Evolutionary conservation across 2,329 filamentous ascomycete genomes (phyloP), one percentile per base, ranked within the genome.

Genomic region (Knufia petricola): DNA sequence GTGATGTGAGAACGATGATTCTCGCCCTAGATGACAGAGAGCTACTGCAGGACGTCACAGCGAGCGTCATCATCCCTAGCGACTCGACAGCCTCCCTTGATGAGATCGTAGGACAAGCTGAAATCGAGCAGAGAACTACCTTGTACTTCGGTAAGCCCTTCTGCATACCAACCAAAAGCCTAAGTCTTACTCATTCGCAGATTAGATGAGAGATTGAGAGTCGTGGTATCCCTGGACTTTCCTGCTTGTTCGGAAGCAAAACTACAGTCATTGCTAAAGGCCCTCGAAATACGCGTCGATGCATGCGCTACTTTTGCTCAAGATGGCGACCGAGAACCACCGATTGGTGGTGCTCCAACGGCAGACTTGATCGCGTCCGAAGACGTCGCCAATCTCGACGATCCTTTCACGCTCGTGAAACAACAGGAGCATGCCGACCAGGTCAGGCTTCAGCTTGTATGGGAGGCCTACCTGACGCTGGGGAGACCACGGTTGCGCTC

Each of bases 121-220:
- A 34, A 12, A 24, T 41, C 17, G 26, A 42, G 17, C 24, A 41
- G 34, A 31, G 46, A 19, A 23, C 37, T 3, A 48, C n/a, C n/a
- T 15, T 48, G 4, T 50, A 37, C 23, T 75, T 77, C 54, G 75
- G 75, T 70, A 63, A 40, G 63, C 46, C 36, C 8, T 31, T 4
- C 21, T 20, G 28, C 37, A 44, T 46, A 24, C 42, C 46, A 42
- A 15, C 13, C 50, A 49, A 13, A 17, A 54, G 52, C 55, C 60
- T 59, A 51, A 61, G 57, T 71, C 67, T 74, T 71, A 71, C 71
- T 76, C 59, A 75, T 67, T 57, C 50, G 58, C 56, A 71, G 66
- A 63, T 52, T 63, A 79, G 76, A 79, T 72, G 76, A 79, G 64
- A 64, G 67, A 39, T 64, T 76, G 30, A 66, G 69, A 19, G 68